A percentile compares a stretch with the other conserved stretches of the same genome.
Conservation (phyloP, 2,329 filamentous ascomycete species). For the Epicoccum sorghinum region DNA sequence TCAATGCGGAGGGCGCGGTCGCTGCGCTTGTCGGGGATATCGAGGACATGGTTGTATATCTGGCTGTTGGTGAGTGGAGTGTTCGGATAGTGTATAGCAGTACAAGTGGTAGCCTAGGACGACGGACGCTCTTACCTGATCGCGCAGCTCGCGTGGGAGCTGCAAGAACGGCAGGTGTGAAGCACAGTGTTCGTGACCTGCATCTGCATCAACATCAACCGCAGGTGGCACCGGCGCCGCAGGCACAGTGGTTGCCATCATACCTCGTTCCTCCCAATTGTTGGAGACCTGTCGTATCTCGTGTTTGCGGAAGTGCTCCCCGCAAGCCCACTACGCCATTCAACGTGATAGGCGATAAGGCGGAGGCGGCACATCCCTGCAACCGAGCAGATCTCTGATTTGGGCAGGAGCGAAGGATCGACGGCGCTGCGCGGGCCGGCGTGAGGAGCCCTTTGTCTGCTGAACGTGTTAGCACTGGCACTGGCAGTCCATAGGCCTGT, state of each 20-base stretch:
- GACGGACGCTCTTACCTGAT: constrained; percentile 29
- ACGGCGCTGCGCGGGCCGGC: constrained; percentile 24
- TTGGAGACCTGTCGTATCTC: constrained; percentile 13
- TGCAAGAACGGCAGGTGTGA: constrained; percentile 28
- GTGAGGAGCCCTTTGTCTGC: constrained; percentile 10
- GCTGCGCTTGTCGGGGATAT: constrained; percentile 33
- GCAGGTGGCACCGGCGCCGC: constrained; percentile 10
- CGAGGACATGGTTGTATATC: constrained; percentile 42
- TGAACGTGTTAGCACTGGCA: constrained; percentile 14
- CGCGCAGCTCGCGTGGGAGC: constrained; percentile 47
- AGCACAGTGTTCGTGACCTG: constrained; percentile 6
- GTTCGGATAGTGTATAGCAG: background rate
- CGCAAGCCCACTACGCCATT: background rate
- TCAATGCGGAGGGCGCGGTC: constrained; percentile 41
- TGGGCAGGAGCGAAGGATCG: constrained; percentile 21
- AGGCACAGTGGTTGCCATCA: constrained; percentile 21
- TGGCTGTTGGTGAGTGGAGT: constrained; percentile 6
- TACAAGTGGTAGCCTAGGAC: background rate
- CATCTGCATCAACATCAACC: constrained; percentile 10
- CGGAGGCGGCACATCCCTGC: constrained; percentile 7
- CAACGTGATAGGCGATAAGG: background rate
- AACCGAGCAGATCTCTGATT: constrained; percentile 15
- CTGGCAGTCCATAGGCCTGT: constrained; percentile 12
- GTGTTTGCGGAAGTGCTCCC: constrained; percentile 15
- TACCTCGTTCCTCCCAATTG: constrained; percentile 15